Base-by-base conservation (phyloP, 2,329 filamentous ascomycete genomes). In the Aspergillus pseudoterreus region DNA sequence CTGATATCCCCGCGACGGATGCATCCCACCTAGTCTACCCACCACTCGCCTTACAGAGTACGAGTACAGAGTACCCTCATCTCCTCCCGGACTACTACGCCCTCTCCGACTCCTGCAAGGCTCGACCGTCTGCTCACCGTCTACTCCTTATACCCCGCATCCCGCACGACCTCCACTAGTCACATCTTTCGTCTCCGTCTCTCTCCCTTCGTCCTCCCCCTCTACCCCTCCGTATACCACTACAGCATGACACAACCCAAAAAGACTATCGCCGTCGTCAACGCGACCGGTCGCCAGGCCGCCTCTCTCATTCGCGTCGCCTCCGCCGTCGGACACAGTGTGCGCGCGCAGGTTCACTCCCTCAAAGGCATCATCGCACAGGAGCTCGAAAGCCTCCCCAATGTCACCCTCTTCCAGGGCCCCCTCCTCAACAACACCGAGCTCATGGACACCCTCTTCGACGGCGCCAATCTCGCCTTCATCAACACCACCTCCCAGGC, bases 401-500 rank as follows among this genome's bases (percentile, higher is more conserved):
- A 95, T 71, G 87, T 95, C 63, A 88, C 87, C 46, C 80, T 86
- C 45, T 74, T 84, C 75, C 73, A 87, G 78, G 76, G 88, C 70
- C 57, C 82, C 67, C 64, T 87, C 56, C 82, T 87, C 56, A 83
- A 92, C 64, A 90, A 90, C 67, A 80, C 85, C 61, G 78, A 78
- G 1, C 72, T 96, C 58, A 87, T 96, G 65, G 79, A 82, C 49
- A 80, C 87, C 59, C 80, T 97, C 17, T 97, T 97, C 78, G 77
- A 81, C 35, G 90, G 89, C 55, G 87, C 89, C 19, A 87, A 95
- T 62, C 81, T 95, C 47, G 94, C 94, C 53, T 99, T 97, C 72
- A 91, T 97, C 77, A 99, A 99, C 76, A 99, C 94, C 39, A 95
- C 91, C 4, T 95, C 95, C 64, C 96, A 95, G 77, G 66, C 71